Percentiles rank a stretch among this genome's conserved stretches.
These are phyloP conservation scores for Eucalyptus erythrocorys DNA, from an alignment of 345 rosid species.

Conservation along the genomic window DNA sequence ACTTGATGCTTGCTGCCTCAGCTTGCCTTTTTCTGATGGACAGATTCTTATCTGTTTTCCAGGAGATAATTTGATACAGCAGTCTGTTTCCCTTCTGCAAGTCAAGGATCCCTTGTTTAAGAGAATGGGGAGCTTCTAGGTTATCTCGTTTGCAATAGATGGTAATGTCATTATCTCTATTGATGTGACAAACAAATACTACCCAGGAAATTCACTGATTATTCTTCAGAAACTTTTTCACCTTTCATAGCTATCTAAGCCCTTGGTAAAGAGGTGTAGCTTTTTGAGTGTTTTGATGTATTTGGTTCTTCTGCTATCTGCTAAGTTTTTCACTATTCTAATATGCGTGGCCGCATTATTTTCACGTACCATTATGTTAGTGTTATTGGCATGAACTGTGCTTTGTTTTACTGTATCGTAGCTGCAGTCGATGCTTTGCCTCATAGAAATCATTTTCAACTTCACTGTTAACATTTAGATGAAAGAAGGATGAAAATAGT, in stretches of 20 bases:
- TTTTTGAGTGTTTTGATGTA: not conserved
- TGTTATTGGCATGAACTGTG: not conserved
- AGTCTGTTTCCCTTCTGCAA: constrained; percentile 76
- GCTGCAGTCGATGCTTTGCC: not conserved
- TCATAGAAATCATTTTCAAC: not conserved
- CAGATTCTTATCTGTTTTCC: not conserved
- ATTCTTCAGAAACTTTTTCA: not conserved
- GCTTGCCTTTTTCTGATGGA: not conserved
- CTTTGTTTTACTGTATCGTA: not conserved
- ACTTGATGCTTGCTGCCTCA: not conserved
- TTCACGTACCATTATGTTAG: not conserved
- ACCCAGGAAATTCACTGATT: not conserved
- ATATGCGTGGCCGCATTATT: not conserved
- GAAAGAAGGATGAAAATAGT: constrained; percentile 88
- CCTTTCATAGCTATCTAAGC: not conserved
- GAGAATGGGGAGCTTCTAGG: constrained; percentile 89
- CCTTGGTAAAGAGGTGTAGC: not conserved
- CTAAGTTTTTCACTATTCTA: not conserved
- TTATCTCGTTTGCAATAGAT: constrained; percentile 68
- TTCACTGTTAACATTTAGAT: constrained; percentile 22
- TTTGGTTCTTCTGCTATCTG: not conserved
- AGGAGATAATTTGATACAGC: constrained; percentile 86
- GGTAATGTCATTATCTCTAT: constrained; percentile 17
- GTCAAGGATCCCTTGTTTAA: constrained; percentile 91
- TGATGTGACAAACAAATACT: not conserved